A percentile compares a stretch with the other conserved stretches of the same genome.
These are phyloP conservation scores for Thelonectria blattea DNA, from an alignment of 2,329 filamentous ascomycete species.

Conservation along the genomic window DNA sequence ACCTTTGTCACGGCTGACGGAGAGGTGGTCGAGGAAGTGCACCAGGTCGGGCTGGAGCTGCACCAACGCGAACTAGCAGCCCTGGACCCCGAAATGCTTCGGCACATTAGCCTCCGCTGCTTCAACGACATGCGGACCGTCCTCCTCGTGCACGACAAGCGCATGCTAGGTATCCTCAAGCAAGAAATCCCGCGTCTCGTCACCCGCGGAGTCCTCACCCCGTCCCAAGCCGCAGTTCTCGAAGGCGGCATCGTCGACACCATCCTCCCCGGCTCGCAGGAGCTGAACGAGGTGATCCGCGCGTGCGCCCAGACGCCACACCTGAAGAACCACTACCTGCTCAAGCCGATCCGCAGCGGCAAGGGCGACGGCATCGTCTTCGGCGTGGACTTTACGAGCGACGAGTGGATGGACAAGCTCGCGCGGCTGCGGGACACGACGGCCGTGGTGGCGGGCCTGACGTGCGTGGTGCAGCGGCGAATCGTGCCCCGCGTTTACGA, in stretches of 20 bases:
- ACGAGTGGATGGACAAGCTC: conserved; percentile 40
- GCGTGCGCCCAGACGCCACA: conserved; percentile 17
- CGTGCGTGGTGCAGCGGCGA: conserved; percentile 41
- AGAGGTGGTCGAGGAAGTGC: conserved; percentile 42
- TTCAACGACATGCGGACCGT: conserved; percentile 51
- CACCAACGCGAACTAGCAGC: conserved; percentile 46
- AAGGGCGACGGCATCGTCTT: conserved; percentile 50
- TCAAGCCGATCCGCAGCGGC: conserved; percentile 48
- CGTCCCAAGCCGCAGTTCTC: conserved; percentile 36
- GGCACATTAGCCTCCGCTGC: conserved; percentile 45
- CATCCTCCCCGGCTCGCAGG: conserved; percentile 39
- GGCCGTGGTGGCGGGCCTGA: conserved; percentile 6
- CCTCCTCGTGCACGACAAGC: conserved; percentile 50
- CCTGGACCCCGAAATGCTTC: conserved; percentile 41
- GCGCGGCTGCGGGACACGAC: conserved; percentile 22
- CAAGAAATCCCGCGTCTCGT: conserved; percentile 43
- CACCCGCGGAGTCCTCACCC: conserved; percentile 34
- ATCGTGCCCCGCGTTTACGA: conserved; percentile 42
- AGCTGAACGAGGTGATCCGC: conserved; percentile 33
- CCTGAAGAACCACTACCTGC: conserved; percentile 39
- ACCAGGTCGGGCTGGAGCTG: conserved; percentile 48
- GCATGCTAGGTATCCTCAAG: conserved; percentile 48
- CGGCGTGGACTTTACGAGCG: conserved; percentile 42
- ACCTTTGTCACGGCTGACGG: conserved; percentile 27
- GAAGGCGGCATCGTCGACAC: conserved; percentile 43